Base-by-base conservation (phyloP, 2,329 filamentous ascomycete genomes). In the Didymella pomorum region DNA sequence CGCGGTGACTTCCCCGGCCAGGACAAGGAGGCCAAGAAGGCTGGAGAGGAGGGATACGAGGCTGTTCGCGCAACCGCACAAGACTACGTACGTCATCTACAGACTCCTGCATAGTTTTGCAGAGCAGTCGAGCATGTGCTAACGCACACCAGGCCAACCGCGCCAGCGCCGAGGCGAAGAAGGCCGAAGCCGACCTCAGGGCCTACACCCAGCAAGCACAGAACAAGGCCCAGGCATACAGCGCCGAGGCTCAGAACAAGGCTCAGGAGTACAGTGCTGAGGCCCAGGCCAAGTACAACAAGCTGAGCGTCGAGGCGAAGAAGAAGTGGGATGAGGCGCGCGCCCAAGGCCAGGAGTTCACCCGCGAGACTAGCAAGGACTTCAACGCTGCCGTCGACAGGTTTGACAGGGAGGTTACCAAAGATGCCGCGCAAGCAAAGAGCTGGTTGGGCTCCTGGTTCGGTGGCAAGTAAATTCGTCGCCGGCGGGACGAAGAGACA, bases 391-490 rank as follows among this genome's bases (percentile, higher is more conserved):
- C 81, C 10, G 80, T 95, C 50, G 89, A 97, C 78, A 86, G 89
- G 76, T 89, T 93, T 70, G 93, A 97, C 80, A 86, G 87, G 71
- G 93, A 87, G 66, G 89, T 97, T 51, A 90, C 93, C 81, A 82
- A 91, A 65, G 87, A 88, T 65, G 87, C 92, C 4, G 79, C 87
- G 50, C 90, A 97, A 82, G 90, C 92, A 43, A 97, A 97, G 87
- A 86, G 87, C 70, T 89, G 90, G 64, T 78, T 96, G 70, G 91
- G 89, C 41, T 86, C 90, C 76, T 97, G 93, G 93, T 96, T 97
- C 72, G 89, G 92, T 56, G 84, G 84, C 54, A 76, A 74, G 56
- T 75, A 75, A 64, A 55, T 33, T 12, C 28, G 29, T 53, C 18
- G 39, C 12, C 4, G 23, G 6, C 7, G 37, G 4, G 29, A 47